These are phyloP conservation scores for Peronospora destructor DNA, from an alignment of 352 stramenopile genomes.

Conservation along the genomic window DNA sequence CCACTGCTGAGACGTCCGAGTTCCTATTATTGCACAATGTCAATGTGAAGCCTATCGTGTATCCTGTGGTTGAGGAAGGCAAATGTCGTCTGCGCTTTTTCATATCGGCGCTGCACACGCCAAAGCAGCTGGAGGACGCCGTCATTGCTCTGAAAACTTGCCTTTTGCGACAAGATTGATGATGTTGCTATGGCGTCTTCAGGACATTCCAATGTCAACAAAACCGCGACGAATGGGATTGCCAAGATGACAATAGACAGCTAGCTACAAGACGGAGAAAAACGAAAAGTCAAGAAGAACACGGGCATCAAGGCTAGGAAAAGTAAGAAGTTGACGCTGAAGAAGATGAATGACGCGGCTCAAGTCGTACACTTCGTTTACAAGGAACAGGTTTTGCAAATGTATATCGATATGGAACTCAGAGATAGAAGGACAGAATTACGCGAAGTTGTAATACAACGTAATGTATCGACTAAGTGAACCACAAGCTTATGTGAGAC, in stretches of 20 bases:
- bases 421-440: background rate
- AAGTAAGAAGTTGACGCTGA: slow-evolving; percentile 1
- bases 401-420: background rate
- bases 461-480: too few relatives aligned
- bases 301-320: slow-evolving; percentile 17
- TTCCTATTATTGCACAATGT: slow-evolving; percentile 41
- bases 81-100: slow-evolving; percentile 84
- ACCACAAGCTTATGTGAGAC: too few relatives aligned
- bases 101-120: slow-evolving; percentile 70
- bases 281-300: slow-evolving; percentile 24
- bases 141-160: slow-evolving; percentile 39
- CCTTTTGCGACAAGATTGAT: slow-evolving; percentile 16
- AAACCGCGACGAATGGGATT: background rate
- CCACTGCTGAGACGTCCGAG: too few relatives aligned
- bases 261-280: slow-evolving; percentile 3
- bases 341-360: background rate
- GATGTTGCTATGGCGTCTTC: background rate
- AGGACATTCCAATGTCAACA: slow-evolving; percentile 1
- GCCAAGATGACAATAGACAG: slow-evolving; percentile 11
- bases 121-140: slow-evolving; percentile 56
- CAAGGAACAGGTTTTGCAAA: background rate
- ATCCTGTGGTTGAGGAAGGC: slow-evolving; percentile 77
- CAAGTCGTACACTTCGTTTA: background rate
- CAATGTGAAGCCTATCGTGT: slow-evolving; percentile 83
- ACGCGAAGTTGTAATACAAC: too few relatives aligned